phyloP scores from a whole-genome alignment of 2,329 filamentous ascomycete species.

The Fusarium palustre region DNA sequence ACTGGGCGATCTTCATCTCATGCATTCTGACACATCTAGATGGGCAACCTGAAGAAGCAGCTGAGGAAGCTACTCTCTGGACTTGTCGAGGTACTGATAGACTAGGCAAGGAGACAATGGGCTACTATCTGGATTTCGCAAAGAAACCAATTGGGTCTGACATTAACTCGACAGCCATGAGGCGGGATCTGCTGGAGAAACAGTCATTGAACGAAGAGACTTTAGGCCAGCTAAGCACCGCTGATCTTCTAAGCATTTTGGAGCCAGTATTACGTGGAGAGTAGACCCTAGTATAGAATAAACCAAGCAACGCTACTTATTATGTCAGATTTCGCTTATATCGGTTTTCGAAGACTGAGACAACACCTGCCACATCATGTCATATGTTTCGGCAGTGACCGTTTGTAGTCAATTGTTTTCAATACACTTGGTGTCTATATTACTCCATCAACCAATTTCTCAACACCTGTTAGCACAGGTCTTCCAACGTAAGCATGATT shows the following conservation, averaged over 20 bases:
- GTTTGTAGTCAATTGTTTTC: no score
- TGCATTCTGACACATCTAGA: not conserved
- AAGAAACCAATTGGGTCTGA: not conserved
- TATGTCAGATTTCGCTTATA: not conserved
- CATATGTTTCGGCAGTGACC: no score
- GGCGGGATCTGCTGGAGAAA: not conserved
- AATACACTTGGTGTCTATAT: no score
- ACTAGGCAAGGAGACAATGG: not conserved
- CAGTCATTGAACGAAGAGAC: not conserved
- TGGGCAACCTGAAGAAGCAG: not conserved
- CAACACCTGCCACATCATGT: no score
- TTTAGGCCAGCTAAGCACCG: not conserved
- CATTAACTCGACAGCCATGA: slow-evolving; percentile 1
- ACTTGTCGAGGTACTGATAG: not conserved
- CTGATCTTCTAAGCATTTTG: not conserved
- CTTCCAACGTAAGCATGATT: not conserved
- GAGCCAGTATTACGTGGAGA: not conserved
- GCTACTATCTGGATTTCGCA: not conserved
- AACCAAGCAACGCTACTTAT: not conserved
- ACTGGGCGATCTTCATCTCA: not conserved
- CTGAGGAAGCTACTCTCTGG: not conserved
- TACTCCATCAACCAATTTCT: no score
- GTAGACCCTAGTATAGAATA: not conserved
- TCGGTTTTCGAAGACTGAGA: no score
- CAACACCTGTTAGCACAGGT: no score